Percentiles rank a stretch among this genome's conserved stretches.
Evolutionary conservation across 2,329 filamentous ascomycete species (phyloP).

Genomic region (Pseudogymnoascus pannorum): DNA sequence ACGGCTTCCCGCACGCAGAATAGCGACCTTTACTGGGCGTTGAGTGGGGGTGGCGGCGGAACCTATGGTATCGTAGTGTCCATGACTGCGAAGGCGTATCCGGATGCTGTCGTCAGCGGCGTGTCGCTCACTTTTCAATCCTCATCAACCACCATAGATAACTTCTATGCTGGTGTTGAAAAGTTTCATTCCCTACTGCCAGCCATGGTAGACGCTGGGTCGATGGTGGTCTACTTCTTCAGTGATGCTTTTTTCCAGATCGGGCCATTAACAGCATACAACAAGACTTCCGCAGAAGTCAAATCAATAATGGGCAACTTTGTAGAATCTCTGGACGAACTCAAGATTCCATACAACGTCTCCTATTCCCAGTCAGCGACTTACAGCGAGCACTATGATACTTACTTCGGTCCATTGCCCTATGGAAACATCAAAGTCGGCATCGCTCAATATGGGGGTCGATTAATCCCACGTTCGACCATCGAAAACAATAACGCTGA

Average conservation of each 20-base stretch:
- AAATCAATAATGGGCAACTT: slow-evolving; percentile 40
- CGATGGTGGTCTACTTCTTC: slow-evolving; percentile 42
- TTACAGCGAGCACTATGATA: slow-evolving; percentile 27
- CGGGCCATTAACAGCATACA: slow-evolving; percentile 40
- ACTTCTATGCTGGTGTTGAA: slow-evolving; percentile 42
- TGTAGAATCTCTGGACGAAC: slow-evolving; percentile 32
- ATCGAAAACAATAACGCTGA: slow-evolving; percentile 24
- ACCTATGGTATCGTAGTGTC: slow-evolving; percentile 51
- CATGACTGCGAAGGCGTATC: slow-evolving; percentile 46
- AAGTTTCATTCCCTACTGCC: slow-evolving; percentile 40
- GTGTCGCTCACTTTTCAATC: slow-evolving; percentile 37
- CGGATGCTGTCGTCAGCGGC: slow-evolving; percentile 36
- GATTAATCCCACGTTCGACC: slow-evolving; percentile 35
- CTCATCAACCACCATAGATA: slow-evolving; percentile 29
- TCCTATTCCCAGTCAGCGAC: slow-evolving; percentile 19
- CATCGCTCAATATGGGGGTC: slow-evolving; percentile 35
- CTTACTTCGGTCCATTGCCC: slow-evolving; percentile 26
- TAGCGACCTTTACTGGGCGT: slow-evolving; percentile 55
- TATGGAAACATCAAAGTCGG: slow-evolving; percentile 22
- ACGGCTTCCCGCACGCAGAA: slow-evolving; percentile 41
- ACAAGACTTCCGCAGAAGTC: slow-evolving; percentile 37
- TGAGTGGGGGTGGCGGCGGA: slow-evolving; percentile 51
- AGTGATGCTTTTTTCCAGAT: slow-evolving; percentile 41
- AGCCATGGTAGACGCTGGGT: slow-evolving; percentile 41
- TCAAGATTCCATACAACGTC: slow-evolving; percentile 29